These are phyloP conservation scores for Hymenoscyphus fraxineus DNA, from an alignment of 2,329 filamentous ascomycete species.

Conservation along the genomic window DNA sequence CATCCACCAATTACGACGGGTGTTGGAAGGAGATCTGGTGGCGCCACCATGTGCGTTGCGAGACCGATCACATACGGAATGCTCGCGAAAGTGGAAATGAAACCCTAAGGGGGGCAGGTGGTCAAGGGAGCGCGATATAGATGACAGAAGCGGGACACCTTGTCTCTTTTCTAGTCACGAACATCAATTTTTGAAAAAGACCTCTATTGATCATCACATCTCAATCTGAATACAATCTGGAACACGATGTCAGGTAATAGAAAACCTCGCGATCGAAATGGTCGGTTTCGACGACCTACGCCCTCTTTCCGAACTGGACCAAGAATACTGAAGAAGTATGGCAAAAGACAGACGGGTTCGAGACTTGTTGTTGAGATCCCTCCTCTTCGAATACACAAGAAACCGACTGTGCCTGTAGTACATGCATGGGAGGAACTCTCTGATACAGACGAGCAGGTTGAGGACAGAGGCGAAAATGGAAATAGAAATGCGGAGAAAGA, in stretches of 20 bases:
- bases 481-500: background rate
- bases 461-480: too few relatives aligned
- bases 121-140: background rate
- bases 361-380: background rate
- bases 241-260: background rate
- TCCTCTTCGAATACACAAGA: background rate
- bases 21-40: background rate
- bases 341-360: background rate
- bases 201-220: background rate
- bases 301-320: background rate
- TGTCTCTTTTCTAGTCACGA: background rate
- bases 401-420: background rate
- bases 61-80: background rate
- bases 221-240: background rate
- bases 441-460: too few relatives aligned
- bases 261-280: background rate
- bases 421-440: too few relatives aligned
- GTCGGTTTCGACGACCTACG: background rate
- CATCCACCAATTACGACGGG: background rate
- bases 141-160: background rate
- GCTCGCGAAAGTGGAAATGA: background rate
- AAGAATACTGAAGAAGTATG: background rate
- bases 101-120: background rate
- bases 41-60: background rate
- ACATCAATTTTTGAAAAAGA: background rate